These are phyloP conservation scores for Fusarium nisikadoi DNA, from an alignment of 2,329 filamentous ascomycete genomes.

Conservation along the genomic window DNA sequence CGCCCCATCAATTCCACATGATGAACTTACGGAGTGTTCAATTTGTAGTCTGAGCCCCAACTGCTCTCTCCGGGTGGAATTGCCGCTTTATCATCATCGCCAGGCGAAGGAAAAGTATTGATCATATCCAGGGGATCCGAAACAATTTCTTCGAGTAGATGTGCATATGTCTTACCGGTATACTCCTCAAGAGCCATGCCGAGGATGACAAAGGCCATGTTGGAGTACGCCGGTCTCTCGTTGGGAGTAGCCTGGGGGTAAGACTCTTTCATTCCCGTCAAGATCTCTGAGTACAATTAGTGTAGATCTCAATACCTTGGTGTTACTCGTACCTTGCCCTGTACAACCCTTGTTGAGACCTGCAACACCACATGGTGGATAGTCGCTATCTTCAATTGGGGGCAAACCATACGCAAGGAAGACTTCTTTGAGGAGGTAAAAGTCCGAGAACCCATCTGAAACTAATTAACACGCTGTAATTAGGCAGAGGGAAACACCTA, in stretches of 20 bases:
- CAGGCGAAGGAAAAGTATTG: constrained; percentile 44
- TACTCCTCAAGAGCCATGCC: constrained; percentile 48
- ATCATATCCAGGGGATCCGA: constrained; percentile 28
- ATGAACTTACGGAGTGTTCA: constrained; percentile 47
- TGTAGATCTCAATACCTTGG: rapidly evolving
- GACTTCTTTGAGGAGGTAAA: constrained; percentile 50
- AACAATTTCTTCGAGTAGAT: constrained; percentile 39
- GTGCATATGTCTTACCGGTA: constrained; percentile 45
- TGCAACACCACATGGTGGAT: constrained; percentile 51
- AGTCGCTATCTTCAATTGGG: constrained; percentile 47
- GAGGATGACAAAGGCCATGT: constrained; percentile 53
- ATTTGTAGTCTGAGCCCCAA: constrained; percentile 50
- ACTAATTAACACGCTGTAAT: rapidly evolving
- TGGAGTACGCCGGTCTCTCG: constrained; percentile 54
- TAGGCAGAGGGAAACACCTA: too few relatives aligned
- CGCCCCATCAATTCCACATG: too few relatives aligned
- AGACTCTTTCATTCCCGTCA: constrained; percentile 46
- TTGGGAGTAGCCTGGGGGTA: constrained; percentile 47
- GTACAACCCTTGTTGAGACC: constrained; percentile 50
- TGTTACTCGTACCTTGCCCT: constrained; percentile 43
- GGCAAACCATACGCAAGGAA: constrained; percentile 53
- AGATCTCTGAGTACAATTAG: constrained; percentile 42
- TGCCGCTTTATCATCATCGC: constrained; percentile 44
- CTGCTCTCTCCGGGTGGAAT: constrained; percentile 48
- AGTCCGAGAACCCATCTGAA: constrained; percentile 47